Base-by-base conservation (phyloP, 2,329 filamentous ascomycete species). In the Neofusicoccum kwambonambiense region DNA sequence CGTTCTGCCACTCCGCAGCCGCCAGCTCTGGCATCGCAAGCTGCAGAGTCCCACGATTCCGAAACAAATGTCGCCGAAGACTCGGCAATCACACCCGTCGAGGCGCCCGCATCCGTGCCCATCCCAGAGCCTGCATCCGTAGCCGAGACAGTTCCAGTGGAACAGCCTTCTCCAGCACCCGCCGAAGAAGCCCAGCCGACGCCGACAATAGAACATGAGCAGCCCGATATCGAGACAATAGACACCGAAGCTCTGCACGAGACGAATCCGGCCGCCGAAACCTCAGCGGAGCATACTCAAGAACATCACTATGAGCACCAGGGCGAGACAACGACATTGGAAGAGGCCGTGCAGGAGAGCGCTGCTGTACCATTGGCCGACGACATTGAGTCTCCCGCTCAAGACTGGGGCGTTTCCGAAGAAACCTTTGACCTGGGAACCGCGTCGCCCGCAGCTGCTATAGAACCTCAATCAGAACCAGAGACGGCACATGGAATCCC, bases 251-350 rank as follows among this genome's bases (percentile, higher is more conserved):
- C 66, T 4, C 62, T 66, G 17, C 67, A 65, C 11, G 58, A 62
- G 15, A 66, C 66, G 11, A 67, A 66, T n/a, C 64, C 66, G n/a
- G 63, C 67, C 42, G 68, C 58, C 19, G 67, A 67, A 5, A 45
- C 65, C 9, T 45, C 67, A 2, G 68, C 69, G 27, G 69, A 70
- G 39, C 70, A 70, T 22, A 44, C 57, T 17, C 68, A 70, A 12
- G 73, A 73, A 39, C 74, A 74, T 39, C 70, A 77, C 45, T 83
- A 83, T 68, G 81, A 83, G 64, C 77, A 80, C 65, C 81, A 84
- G 65, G 77, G 81, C 45, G 78, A 81, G 57, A 72, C 72, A 0
- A 79, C 80, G 4, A 72, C 78, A 9, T 70, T 83, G 67, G 81
- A 83, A 60, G 76, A 81, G 22, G 80, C 81, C 22, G 70, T 81